phyloP scores from a whole-genome alignment of 1,284 basidiomycete species.

The Vanrija sp. region DNA sequence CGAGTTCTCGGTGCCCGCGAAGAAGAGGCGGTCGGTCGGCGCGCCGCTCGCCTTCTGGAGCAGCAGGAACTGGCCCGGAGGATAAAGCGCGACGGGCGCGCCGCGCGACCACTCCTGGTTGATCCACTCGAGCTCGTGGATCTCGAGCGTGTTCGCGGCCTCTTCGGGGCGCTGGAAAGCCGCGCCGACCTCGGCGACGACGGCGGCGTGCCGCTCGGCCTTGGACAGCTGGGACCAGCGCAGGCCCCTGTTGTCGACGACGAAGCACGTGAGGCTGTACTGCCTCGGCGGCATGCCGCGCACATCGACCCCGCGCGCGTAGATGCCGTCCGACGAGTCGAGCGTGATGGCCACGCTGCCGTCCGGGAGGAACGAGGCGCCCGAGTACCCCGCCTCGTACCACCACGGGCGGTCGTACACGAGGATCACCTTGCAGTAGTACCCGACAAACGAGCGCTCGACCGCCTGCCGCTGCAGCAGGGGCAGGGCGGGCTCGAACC shows the following conservation, averaged over 20 bases:
- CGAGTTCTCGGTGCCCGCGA: constrained; percentile 13
- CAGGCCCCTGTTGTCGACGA: neutral
- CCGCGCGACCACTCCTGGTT: constrained; percentile 6
- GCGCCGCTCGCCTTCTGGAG: no score
- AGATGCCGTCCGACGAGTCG: constrained; percentile 9
- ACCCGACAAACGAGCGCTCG: constrained; percentile 7
- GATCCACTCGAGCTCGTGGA: constrained; percentile 4
- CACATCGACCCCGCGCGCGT: neutral
- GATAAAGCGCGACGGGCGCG: neutral
- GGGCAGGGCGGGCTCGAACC: constrained; percentile 7
- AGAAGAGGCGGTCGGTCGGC: constrained; percentile 2
- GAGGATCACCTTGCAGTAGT: constrained; percentile 13
- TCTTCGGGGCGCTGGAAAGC: constrained; percentile 1
- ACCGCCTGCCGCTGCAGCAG: constrained; percentile 1
- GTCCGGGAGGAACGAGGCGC: neutral
- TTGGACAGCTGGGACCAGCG: neutral
- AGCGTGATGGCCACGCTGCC: neutral
- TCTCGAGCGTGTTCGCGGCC: neutral
- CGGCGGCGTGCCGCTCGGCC: neutral
- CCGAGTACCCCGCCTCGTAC: constrained; percentile 7
- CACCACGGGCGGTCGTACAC: constrained; percentile 13
- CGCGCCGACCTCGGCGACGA: neutral
- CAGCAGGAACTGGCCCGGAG: constrained; percentile 5
- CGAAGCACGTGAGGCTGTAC: constrained; percentile 2
- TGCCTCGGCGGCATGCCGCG: neutral